Conservation (phyloP, 176 grass and related monocot species). For the Canna indica region DNA sequence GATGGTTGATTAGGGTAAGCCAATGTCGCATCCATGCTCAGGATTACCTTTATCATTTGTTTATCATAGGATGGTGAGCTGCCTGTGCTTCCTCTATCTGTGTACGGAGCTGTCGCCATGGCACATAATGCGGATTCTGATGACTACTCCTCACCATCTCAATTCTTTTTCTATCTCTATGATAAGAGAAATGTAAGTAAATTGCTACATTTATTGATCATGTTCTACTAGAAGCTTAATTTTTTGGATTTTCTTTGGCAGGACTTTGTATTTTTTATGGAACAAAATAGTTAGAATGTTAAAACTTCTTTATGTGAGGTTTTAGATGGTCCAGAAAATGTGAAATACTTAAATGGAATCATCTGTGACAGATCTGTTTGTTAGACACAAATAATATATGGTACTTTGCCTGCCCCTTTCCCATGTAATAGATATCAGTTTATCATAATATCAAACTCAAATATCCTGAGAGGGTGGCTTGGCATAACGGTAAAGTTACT, state of each 20-base stretch:
- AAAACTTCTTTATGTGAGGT: background rate
- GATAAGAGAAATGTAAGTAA: conserved; percentile 93
- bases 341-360: background rate
- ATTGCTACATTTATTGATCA: background rate
- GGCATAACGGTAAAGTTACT: no score
- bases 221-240: background rate
- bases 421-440: no score
- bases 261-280: background rate
- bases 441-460: background rate
- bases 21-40: background rate
- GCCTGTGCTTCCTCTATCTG: conserved; percentile 86
- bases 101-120: conserved; percentile 92
- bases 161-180: conserved; percentile 98
- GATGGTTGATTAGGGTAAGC: background rate
- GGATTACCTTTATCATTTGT: conserved; percentile 2
- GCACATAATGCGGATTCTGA: conserved; percentile 73
- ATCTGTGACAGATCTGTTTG: background rate
- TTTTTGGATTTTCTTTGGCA: background rate
- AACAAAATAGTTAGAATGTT: background rate
- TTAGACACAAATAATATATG: background rate
- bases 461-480: no score
- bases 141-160: conserved; percentile 73
- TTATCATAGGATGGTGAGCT: conserved; percentile 71
- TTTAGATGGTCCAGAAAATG: background rate
- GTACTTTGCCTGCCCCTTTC: no score